These are phyloP conservation scores for Blastomyces gilchristii DNA, from an alignment of 2,329 filamentous ascomycete genomes.

Conservation along the genomic window DNA sequence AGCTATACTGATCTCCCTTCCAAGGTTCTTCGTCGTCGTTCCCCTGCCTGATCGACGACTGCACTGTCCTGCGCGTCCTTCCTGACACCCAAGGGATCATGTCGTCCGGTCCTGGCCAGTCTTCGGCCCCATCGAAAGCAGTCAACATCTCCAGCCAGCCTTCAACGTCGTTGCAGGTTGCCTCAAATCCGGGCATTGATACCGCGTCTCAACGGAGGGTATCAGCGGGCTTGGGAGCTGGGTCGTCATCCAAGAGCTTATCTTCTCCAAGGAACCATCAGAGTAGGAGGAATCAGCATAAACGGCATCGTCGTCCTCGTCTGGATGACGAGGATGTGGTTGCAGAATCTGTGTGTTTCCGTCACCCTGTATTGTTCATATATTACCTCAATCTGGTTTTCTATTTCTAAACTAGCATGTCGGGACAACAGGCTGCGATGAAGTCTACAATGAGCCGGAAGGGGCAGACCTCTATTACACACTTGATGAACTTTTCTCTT, in stretches of 20 bases:
- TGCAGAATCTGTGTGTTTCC: slow-evolving; percentile 62
- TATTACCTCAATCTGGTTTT: neutral
- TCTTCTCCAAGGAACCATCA: slow-evolving; percentile 58
- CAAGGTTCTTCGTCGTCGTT: neutral
- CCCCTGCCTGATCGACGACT: neutral
- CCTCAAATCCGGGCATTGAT: slow-evolving; percentile 26
- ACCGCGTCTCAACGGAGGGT: slow-evolving; percentile 32
- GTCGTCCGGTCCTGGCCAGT: slow-evolving; percentile 33
- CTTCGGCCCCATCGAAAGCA: slow-evolving; percentile 30
- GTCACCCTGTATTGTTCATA: neutral
- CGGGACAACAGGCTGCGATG: slow-evolving; percentile 47
- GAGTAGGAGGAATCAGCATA: slow-evolving; percentile 68
- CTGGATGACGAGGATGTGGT: slow-evolving; percentile 76
- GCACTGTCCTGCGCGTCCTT: neutral
- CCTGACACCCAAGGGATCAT: slow-evolving; percentile 18
- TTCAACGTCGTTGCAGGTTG: slow-evolving; percentile 24
- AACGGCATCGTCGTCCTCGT: slow-evolving; percentile 63
- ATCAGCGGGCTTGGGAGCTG: slow-evolving; percentile 33
- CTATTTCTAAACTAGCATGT: neutral
- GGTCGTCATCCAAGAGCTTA: slow-evolving; percentile 28
- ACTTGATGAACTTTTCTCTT: slow-evolving; percentile 83
- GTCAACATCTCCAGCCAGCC: slow-evolving; percentile 28
- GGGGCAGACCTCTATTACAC: slow-evolving; percentile 93
- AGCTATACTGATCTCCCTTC: neutral
- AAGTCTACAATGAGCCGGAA: slow-evolving; percentile 59